Evolutionary conservation across 345 rosid genomes (phyloP).

Genomic region (Sonneratia alba): DNA sequence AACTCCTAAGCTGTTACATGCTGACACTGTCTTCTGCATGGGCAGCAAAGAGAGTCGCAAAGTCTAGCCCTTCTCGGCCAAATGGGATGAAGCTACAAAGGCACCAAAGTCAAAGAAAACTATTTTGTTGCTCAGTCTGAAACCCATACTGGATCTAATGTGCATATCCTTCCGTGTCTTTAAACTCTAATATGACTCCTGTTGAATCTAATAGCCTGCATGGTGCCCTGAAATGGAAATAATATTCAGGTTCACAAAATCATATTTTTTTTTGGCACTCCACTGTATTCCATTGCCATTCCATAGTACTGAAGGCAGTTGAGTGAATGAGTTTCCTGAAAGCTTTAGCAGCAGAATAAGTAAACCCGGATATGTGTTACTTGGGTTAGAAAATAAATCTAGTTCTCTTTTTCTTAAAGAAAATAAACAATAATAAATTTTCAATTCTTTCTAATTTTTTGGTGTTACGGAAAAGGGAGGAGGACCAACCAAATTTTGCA

Average conservation of each 20-base stretch:
- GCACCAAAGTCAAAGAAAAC: conserved; percentile 36
- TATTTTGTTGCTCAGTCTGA: conserved; percentile 50
- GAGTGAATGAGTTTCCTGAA: too few relatives aligned
- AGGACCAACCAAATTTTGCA: too few relatives aligned
- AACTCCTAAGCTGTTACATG: neutral
- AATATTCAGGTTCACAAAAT: neutral
- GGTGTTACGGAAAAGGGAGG: too few relatives aligned
- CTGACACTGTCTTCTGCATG: neutral
- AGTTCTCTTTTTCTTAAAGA: too few relatives aligned
- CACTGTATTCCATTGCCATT: too few relatives aligned
- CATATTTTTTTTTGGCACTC: too few relatives aligned
- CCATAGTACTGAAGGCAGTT: too few relatives aligned
- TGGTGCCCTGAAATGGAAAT: neutral
- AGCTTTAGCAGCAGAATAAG: too few relatives aligned
- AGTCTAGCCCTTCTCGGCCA: conserved; percentile 47
- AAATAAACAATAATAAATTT: too few relatives aligned
- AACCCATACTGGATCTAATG: conserved; percentile 2
- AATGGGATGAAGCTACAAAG: conserved; percentile 58
- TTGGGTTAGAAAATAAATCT: too few relatives aligned
- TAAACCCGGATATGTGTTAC: too few relatives aligned
- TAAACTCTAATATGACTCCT: neutral
- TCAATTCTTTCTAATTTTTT: too few relatives aligned
- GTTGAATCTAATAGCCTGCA: neutral
- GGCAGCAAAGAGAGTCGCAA: conserved; percentile 56
- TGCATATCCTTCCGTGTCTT: neutral